phyloP scores from a whole-genome alignment of 495 filamentous ascomycete genomes.

The Penicillium herquei region DNA sequence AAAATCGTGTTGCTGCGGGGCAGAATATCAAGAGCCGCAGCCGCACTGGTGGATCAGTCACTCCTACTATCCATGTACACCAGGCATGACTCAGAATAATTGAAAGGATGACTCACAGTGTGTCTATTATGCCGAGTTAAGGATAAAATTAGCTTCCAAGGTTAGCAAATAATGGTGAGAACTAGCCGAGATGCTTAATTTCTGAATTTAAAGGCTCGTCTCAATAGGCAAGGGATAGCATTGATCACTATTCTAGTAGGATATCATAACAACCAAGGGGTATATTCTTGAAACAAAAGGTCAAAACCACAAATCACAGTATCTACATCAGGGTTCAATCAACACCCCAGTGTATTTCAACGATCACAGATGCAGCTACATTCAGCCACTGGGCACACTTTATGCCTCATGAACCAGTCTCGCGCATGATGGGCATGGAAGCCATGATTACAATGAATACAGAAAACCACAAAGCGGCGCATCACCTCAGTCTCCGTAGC shows the following conservation, averaged over 20 bases:
- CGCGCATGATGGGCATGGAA: conserved; percentile 85
- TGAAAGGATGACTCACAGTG: not conserved
- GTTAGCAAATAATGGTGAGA: too few relatives aligned
- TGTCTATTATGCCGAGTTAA: too few relatives aligned
- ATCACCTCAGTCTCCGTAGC: conserved; percentile 37
- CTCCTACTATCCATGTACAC: too few relatives aligned
- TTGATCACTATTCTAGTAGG: too few relatives aligned
- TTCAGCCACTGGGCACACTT: conserved; percentile 83
- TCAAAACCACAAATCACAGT: not conserved
- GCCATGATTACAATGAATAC: conserved; percentile 84
- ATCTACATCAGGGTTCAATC: too few relatives aligned
- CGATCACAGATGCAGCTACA: conserved; percentile 79
- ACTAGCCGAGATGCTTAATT: too few relatives aligned
- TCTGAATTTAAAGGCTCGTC: too few relatives aligned
- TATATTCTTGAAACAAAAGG: conserved; percentile 15
- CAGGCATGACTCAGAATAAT: not conserved
- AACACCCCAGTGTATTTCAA: conserved; percentile 7
- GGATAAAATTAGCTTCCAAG: too few relatives aligned
- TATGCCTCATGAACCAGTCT: conserved; percentile 81
- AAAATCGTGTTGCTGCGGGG: conserved; percentile 8
- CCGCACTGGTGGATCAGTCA: not conserved
- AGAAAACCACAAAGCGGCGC: conserved; percentile 69
- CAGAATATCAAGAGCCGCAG: not conserved
- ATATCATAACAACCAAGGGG: conserved; percentile 8
- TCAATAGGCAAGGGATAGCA: too few relatives aligned